phyloP scores from a whole-genome alignment of 306 rosid genomes.

The Lathyrus sativus region DNA sequence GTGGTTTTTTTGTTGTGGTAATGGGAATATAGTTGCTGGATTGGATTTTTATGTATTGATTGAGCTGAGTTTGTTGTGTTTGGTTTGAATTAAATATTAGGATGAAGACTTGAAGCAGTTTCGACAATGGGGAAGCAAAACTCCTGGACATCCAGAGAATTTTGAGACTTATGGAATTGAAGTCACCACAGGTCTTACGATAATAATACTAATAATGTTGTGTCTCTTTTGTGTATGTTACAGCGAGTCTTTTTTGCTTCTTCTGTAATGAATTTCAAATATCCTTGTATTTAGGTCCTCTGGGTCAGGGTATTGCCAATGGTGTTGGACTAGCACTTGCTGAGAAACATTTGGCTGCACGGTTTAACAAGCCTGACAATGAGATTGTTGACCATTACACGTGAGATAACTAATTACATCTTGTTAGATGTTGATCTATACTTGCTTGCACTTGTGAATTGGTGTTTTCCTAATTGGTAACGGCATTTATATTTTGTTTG shows the following conservation, averaged over 20 bases:
- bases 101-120: slow-evolving; percentile 86
- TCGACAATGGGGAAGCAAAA: slow-evolving; percentile 93
- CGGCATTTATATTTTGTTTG: neutral
- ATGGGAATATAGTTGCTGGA: neutral
- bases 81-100: slow-evolving; percentile 47
- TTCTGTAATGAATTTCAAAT: slow-evolving; percentile 15
- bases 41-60: neutral
- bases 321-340: slow-evolving; percentile 97
- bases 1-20: neutral
- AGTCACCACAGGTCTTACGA: slow-evolving; percentile 81
- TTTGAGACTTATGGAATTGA: slow-evolving; percentile 94
- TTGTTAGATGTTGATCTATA: slow-evolving; percentile 5
- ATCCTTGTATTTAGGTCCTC: slow-evolving; percentile 66
- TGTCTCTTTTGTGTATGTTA: slow-evolving; percentile 23
- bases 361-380: slow-evolving; percentile 86
- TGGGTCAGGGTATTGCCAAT: slow-evolving; percentile 97
- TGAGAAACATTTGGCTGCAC: slow-evolving; percentile 96
- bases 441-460: slow-evolving; percentile 18
- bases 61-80: slow-evolving; percentile 29
- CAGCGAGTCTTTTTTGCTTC: slow-evolving; percentile 17
- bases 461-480: slow-evolving; percentile 34
- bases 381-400: slow-evolving; percentile 98
- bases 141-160: slow-evolving; percentile 98
- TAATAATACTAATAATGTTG: neutral
- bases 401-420: slow-evolving; percentile 46